These are phyloP conservation scores for Tricholoma matsutake DNA, from an alignment of 768 basidiomycete species.

Conservation along the genomic window DNA sequence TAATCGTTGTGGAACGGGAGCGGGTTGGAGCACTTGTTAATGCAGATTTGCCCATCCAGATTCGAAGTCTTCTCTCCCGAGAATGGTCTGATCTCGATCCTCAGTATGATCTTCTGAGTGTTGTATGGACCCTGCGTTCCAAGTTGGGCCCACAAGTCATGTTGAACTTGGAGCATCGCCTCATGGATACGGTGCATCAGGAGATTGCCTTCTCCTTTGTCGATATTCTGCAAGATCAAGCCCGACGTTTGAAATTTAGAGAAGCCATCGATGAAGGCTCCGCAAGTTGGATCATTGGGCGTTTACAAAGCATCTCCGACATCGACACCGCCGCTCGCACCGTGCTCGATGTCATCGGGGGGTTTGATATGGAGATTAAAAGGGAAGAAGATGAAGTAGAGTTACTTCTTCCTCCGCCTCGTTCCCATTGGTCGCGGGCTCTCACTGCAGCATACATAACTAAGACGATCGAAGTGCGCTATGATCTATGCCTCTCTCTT, in stretches of 20 bases:
- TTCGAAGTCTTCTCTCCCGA: conserved; percentile 48
- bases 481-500: conserved; percentile 68
- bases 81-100: conserved; percentile 42
- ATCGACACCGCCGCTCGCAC: conserved; percentile 53
- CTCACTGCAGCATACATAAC: conserved; percentile 61
- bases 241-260: conserved; percentile 47
- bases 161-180: conserved; percentile 52
- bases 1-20: conserved; percentile 75
- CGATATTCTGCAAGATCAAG: conserved; percentile 71
- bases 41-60: conserved; percentile 65
- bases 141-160: conserved; percentile 59
- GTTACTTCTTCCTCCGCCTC: conserved; percentile 46
- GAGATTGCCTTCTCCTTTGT: conserved; percentile 75
- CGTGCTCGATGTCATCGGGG: conserved; percentile 68
- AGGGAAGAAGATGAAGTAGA: conserved; percentile 72
- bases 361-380: conserved; percentile 69
- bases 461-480: conserved; percentile 66
- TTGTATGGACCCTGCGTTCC: conserved; percentile 60
- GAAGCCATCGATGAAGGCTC: conserved; percentile 59
- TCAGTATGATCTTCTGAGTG: conserved; percentile 54
- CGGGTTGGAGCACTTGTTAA: conserved; percentile 59
- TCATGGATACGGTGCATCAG: conserved; percentile 67
- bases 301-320: conserved; percentile 54
- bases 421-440: conserved; percentile 60
- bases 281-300: conserved; percentile 57